Evolutionary conservation across 345 rosid species (phyloP).

Genomic region (Citrus inodora): DNA sequence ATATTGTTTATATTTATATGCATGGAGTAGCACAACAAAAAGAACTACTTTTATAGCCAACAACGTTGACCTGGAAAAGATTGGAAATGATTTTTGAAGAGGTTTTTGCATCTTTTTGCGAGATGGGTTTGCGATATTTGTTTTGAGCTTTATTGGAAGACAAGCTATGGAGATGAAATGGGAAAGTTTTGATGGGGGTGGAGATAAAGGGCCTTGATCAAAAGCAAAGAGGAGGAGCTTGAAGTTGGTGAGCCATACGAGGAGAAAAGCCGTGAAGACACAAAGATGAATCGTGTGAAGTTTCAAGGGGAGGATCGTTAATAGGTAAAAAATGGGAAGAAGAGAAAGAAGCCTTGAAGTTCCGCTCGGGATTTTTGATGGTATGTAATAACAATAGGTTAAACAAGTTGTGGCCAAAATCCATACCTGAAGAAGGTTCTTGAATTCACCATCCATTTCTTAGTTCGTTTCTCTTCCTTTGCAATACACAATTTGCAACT

Average conservation of each 20-base stretch:
- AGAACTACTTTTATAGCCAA: slow-evolving; percentile 31
- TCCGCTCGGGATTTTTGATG: slow-evolving; percentile 42
- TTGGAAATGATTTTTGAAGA: no score
- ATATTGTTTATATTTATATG: slow-evolving; percentile 28
- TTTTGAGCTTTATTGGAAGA: slow-evolving; percentile 38
- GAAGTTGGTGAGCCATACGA: slow-evolving; percentile 64
- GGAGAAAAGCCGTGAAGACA: slow-evolving; percentile 39
- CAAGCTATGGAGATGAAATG: slow-evolving; percentile 58
- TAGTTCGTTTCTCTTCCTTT: neutral
- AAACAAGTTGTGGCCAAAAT: slow-evolving; percentile 31
- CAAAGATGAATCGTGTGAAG: slow-evolving; percentile 34
- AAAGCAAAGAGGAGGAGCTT: slow-evolving; percentile 72
- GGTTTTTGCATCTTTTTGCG: no score
- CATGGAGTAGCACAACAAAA: slow-evolving; percentile 26
- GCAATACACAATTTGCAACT: neutral
- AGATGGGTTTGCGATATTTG: no score
- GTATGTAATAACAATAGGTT: slow-evolving; percentile 42
- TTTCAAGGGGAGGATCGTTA: slow-evolving; percentile 49
- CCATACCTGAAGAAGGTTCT: slow-evolving; percentile 50
- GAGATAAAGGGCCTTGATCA: slow-evolving; percentile 53
- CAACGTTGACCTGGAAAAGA: neutral
- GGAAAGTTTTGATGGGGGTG: slow-evolving; percentile 33
- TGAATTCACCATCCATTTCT: slow-evolving; percentile 23
- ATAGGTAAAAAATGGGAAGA: slow-evolving; percentile 46
- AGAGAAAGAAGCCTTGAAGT: slow-evolving; percentile 45